Base-by-base conservation (phyloP, 805 yeast species). In the Candida anglica region DNA sequence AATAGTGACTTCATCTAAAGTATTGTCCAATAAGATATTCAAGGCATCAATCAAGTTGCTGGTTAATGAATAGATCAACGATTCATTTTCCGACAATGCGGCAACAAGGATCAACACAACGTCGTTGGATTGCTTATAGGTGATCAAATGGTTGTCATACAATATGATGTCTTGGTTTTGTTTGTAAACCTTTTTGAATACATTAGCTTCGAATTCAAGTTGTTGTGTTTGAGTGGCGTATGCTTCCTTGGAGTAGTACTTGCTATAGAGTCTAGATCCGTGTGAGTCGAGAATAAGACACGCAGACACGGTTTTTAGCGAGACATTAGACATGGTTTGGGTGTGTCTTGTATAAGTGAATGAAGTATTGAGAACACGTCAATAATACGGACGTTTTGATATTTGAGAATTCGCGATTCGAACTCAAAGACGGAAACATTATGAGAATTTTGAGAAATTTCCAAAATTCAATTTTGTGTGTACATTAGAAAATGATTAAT, bases 91-190 rank as follows among this genome's bases (percentile, higher is more conserved):
- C 41, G 82, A 81, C 37, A 83, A 56, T 20, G 75, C 75, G 23
- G 91, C 91, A 34, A 87, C 75, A 30, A 89, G 54, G 46, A 82
- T 78, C 36, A 93, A 57, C 17, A 83, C 60, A 27, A 82, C 73
- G 55, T 93, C 98, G 34, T 86, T 72, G 39, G 75, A 67, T 58
- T 88, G 94, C 59, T 86, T 88, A 64, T 88, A 93, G n/a, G 87
- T 81, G 25, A 89, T 79, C 40, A 87, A 68, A 44, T 81, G 82
- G 53, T 77, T 77, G 50, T 88, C 95, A 52, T 78, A 82, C 28
- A 93, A 68, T 41, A 87, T 62, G 36, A 93, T 78, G 50, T 89
- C 98, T 33, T 83, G 76, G 52, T 83, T 79, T 43, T 80, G 79
- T 50, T 87, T 86, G 58, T 75, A 75, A n/a, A 95, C 81, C 60